These are phyloP conservation scores for Chalara sp. DNA, from an alignment of 2,329 filamentous ascomycete species.

Conservation along the genomic window DNA sequence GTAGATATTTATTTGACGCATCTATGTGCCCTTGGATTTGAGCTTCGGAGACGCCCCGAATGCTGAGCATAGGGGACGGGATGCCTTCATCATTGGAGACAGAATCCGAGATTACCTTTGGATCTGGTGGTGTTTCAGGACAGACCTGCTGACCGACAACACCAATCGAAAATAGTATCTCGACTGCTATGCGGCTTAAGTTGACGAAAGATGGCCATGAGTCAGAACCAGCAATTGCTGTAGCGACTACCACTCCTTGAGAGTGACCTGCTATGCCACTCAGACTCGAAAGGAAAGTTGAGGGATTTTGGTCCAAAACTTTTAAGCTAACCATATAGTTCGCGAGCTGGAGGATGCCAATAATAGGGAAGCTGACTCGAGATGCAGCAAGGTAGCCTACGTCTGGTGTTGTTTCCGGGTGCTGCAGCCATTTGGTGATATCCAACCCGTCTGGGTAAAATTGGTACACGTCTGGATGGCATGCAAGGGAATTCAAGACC, in stretches of 20 bases:
- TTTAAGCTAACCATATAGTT: constrained; percentile 92
- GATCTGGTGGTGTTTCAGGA: constrained; percentile 82
- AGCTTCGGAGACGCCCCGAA: constrained; percentile 66
- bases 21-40: constrained; percentile 92
- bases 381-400: constrained; percentile 86
- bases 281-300: constrained; percentile 73
- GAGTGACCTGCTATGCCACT: constrained; percentile 88
- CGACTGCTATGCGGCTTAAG: constrained; percentile 69
- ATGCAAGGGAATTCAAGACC: background rate
- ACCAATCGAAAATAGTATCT: constrained; percentile 95
- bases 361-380: constrained; percentile 88
- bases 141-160: constrained; percentile 92
- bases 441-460: constrained; percentile 44
- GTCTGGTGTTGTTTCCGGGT: constrained; percentile 83
- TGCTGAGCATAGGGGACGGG: constrained; percentile 92
- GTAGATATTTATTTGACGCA: constrained; percentile 84
- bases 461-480: background rate
- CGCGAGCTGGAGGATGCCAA: constrained; percentile 86
- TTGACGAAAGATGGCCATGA: constrained; percentile 86
- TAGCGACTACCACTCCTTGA: constrained; percentile 87
- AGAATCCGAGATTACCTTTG: constrained; percentile 80
- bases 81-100: constrained; percentile 83
- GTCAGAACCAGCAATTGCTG: constrained; percentile 80
- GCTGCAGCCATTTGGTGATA: constrained; percentile 82
- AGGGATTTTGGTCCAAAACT: constrained; percentile 78